These are phyloP conservation scores for Torrubiella hemipterigena DNA, from an alignment of 2,329 filamentous ascomycete species.

Conservation along the genomic window DNA sequence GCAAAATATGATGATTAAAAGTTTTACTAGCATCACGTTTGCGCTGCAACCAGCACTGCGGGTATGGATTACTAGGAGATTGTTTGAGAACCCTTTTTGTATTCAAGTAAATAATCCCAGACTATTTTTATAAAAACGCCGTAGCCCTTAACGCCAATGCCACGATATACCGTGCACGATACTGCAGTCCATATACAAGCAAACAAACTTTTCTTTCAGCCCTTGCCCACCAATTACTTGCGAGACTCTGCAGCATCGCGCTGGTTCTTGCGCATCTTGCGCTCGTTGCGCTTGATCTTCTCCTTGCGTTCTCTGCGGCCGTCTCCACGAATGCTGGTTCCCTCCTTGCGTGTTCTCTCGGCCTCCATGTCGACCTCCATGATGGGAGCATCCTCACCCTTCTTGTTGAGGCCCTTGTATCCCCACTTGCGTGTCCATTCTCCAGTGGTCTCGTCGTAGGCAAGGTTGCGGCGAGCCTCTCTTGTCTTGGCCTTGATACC, in stretches of 20 bases:
- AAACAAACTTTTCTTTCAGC: neutral
- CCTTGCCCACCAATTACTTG: slow-evolving; percentile 3
- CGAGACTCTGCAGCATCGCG: slow-evolving; percentile 24
- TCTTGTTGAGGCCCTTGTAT: slow-evolving; percentile 82
- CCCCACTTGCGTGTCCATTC: slow-evolving; percentile 95
- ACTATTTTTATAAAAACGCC: slow-evolving; percentile 1
- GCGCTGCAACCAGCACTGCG: too few species aligned
- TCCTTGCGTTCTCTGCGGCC: slow-evolving; percentile 56
- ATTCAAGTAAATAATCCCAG: neutral
- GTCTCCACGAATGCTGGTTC: slow-evolving; percentile 47
- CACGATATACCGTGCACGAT: neutral
- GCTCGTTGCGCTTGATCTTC: slow-evolving; percentile 57
- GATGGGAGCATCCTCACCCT: slow-evolving; percentile 72
- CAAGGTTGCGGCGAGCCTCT: slow-evolving; percentile 61
- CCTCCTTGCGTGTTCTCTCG: slow-evolving; percentile 51
- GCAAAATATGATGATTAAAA: too few species aligned
- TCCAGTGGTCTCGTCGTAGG: slow-evolving; percentile 72
- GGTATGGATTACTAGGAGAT: too few species aligned
- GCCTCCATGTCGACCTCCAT: slow-evolving; percentile 80
- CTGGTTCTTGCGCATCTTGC: slow-evolving; percentile 56
- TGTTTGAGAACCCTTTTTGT: too few species aligned
- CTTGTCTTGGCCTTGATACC: slow-evolving; percentile 84
- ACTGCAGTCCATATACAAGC: neutral
- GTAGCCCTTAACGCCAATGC: neutral
- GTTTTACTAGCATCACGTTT: too few species aligned